Conservation (phyloP, 2,329 filamentous ascomycete species). For the Cladophialophora immunda region DNA sequence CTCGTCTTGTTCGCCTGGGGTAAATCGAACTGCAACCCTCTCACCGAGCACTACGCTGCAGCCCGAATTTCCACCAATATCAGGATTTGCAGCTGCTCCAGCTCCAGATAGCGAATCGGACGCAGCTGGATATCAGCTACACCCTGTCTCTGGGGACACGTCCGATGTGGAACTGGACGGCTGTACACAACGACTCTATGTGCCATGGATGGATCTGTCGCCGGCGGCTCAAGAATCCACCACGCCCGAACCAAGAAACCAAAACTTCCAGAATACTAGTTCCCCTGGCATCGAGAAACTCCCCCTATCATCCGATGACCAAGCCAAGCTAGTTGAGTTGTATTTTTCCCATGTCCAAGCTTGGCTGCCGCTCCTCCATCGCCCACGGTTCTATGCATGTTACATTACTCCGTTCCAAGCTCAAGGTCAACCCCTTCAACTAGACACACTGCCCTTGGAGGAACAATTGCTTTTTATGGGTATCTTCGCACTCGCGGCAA, state of each 20-base stretch:
- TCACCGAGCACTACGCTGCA: too few relatives aligned
- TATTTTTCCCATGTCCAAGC: slow-evolving; percentile 92
- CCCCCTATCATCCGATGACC: slow-evolving; percentile 16
- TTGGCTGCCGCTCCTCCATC: slow-evolving; percentile 86
- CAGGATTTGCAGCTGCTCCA: too few relatives aligned
- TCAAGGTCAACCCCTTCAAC: slow-evolving; percentile 20
- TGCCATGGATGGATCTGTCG: background rate
- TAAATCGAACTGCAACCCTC: too few relatives aligned
- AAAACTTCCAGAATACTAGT: background rate
- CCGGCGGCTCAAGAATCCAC: background rate
- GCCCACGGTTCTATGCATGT: slow-evolving; percentile 70
- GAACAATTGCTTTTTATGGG: slow-evolving; percentile 25
- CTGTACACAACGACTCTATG: slow-evolving; percentile 15
- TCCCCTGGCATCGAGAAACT: background rate
- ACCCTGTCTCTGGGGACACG: too few relatives aligned
- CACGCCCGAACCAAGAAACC: background rate
- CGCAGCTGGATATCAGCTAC: too few relatives aligned
- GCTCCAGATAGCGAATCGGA: too few relatives aligned
- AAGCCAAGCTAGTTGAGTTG: slow-evolving; percentile 82
- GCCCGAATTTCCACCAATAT: too few relatives aligned
- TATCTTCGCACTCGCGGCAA: slow-evolving; percentile 28
- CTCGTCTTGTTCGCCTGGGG: background rate
- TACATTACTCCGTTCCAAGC: slow-evolving; percentile 16
- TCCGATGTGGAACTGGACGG: too few relatives aligned
- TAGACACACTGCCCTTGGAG: slow-evolving; percentile 10